Evolutionary conservation across 2,329 filamentous ascomycete species (phyloP).

Genomic region (Ampelomyces quisqualis): DNA sequence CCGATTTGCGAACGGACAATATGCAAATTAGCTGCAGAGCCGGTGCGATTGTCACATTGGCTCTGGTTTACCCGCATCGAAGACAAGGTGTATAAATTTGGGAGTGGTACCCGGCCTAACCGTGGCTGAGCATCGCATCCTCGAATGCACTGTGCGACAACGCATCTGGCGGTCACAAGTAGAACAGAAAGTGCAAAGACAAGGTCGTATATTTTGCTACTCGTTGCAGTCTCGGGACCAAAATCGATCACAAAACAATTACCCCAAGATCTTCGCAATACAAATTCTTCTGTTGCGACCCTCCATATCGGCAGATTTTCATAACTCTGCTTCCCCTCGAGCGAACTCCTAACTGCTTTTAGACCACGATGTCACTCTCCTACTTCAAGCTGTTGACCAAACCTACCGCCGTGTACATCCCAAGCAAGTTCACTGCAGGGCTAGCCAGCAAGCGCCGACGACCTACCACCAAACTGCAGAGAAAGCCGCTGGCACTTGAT

Average conservation of each 20-base stretch:
- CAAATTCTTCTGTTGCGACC: too few relatives aligned
- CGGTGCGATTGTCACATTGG: not conserved
- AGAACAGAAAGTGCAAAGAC: not conserved
- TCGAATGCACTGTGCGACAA: not conserved
- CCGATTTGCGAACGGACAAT: not conserved
- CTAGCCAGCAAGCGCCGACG: not conserved
- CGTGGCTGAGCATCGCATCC: slow-evolving; percentile 1
- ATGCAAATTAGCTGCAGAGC: not conserved
- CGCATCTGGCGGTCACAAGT: not conserved
- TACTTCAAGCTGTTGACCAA: not conserved
- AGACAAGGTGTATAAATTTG: slow-evolving; percentile 3
- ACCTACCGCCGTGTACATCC: not conserved
- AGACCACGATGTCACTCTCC: not conserved
- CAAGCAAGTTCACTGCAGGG: not conserved
- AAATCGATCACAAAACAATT: too few relatives aligned
- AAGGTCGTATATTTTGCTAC: too few relatives aligned
- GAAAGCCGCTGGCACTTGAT: not conserved
- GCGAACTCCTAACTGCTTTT: not conserved
- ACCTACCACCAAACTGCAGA: not conserved
- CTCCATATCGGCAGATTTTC: not conserved
- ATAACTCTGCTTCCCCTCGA: not conserved
- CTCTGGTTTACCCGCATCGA: not conserved
- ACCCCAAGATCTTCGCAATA: too few relatives aligned
- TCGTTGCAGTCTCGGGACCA: too few relatives aligned
- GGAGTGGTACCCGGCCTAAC: not conserved